phyloP scores from a whole-genome alignment of 2,329 filamentous ascomycete genomes.

The Sclerotinia spermophila region DNA sequence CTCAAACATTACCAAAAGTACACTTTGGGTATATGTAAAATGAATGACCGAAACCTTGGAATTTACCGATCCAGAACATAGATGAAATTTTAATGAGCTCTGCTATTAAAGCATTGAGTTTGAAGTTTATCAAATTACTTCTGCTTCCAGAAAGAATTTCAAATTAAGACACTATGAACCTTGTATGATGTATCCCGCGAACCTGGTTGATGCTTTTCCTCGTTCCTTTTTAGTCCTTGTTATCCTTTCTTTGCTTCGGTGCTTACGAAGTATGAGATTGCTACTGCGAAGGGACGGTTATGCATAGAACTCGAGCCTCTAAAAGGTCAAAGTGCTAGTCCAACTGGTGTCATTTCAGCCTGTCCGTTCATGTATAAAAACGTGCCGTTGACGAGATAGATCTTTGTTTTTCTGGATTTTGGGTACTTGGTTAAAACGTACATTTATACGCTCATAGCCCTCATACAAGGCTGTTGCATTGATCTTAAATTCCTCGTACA shows the following conservation, averaged over 20 bases:
- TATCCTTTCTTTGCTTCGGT: constrained; percentile 6
- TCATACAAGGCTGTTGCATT: neutral
- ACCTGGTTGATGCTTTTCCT: constrained; percentile 3
- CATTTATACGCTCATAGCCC: neutral
- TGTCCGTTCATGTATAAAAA: neutral
- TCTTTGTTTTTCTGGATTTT: neutral
- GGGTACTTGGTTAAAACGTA: neutral
- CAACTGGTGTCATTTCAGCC: neutral
- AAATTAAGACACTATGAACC: neutral
- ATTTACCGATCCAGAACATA: neutral
- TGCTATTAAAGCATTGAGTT: neutral
- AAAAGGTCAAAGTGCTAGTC: neutral
- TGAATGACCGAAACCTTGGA: neutral
- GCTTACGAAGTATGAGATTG: constrained; percentile 5
- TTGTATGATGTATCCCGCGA: constrained; percentile 5
- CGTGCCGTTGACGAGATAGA: neutral
- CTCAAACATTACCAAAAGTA: neutral
- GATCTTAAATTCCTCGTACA: neutral
- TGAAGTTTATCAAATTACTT: neutral
- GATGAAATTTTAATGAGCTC: neutral
- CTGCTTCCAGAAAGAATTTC: neutral
- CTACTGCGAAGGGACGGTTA: neutral
- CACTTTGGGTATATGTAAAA: neutral
- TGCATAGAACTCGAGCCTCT: constrained; percentile 10
- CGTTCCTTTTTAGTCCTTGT: neutral